A percentile compares a stretch with the other conserved stretches of the same genome.
Conservation (phyloP, 192 early-diverging fungal species). For the Entomortierella parvispora region DNA sequence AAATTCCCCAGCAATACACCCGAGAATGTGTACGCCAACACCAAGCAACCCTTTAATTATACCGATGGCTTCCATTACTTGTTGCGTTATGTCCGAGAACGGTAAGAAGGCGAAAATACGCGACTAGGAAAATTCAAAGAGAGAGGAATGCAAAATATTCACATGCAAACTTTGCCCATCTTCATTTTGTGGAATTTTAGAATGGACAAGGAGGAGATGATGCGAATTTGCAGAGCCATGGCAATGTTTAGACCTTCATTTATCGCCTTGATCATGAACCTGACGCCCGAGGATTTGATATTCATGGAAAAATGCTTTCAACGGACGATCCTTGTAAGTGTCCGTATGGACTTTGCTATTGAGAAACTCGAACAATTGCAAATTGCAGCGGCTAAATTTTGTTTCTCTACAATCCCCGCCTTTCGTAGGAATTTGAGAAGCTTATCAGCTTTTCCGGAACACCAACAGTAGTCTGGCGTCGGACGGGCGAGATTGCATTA, state of each 20-base stretch:
- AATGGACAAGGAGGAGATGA: conserved; percentile 85
- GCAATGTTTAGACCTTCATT: conserved; percentile 90
- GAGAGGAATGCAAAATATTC: not conserved
- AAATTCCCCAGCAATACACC: conserved; percentile 58
- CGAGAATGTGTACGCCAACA: conserved; percentile 80
- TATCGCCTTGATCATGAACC: conserved; percentile 90
- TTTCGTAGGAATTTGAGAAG: conserved; percentile 93
- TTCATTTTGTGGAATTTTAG: conserved; percentile 45
- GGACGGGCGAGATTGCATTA: conserved; percentile 90
- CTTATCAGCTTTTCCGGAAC: conserved; percentile 92
- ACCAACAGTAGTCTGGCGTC: conserved; percentile 93
- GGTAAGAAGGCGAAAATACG: conserved; percentile 49
- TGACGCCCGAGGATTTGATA: conserved; percentile 90
- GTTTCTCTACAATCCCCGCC: too few relatives aligned
- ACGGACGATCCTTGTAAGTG: conserved; percentile 77
- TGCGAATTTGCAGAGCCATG: conserved; percentile 85
- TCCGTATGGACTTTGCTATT: too few relatives aligned
- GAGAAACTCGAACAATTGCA: too few relatives aligned
- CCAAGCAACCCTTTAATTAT: conserved; percentile 89
- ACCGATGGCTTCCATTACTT: conserved; percentile 94
- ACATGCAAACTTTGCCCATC: not conserved
- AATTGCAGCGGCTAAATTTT: too few relatives aligned
- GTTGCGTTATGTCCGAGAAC: conserved; percentile 81
- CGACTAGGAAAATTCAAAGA: too few relatives aligned
- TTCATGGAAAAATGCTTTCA: conserved; percentile 98